phyloP scores from a whole-genome alignment of 2,329 filamentous ascomycete genomes.

The Chaetoscypha palmicola region DNA sequence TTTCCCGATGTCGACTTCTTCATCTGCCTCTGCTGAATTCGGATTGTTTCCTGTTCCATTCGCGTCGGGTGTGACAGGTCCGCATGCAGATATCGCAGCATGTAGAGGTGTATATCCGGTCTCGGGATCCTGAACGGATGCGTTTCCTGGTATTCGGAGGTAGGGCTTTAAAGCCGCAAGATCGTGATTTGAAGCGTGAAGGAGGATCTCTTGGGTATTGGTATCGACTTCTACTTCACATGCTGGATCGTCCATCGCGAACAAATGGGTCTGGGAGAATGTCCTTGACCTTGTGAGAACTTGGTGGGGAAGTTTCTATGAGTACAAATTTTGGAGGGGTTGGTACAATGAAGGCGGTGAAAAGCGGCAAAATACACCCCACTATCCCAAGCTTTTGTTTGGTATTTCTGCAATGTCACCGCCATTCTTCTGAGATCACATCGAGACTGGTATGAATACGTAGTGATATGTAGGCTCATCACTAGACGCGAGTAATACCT shows the following conservation, averaged over 20 bases:
- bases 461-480: too few relatives aligned
- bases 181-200: constrained; percentile 57
- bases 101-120: constrained; percentile 86
- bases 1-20: constrained; percentile 42
- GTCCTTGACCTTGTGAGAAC: too few relatives aligned
- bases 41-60: background rate
- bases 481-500: too few relatives aligned
- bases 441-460: too few relatives aligned
- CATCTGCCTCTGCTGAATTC: constrained; percentile 24
- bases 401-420: too few relatives aligned
- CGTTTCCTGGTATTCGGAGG: constrained; percentile 36
- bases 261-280: too few relatives aligned
- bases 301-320: too few relatives aligned
- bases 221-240: constrained; percentile 20
- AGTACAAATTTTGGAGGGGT: background rate
- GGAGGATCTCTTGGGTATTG: constrained; percentile 51
- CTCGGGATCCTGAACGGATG: constrained; percentile 75
- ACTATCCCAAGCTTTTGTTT: too few relatives aligned
- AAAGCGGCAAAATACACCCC: background rate
- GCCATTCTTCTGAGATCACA: too few relatives aligned
- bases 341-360: constrained; percentile 1
- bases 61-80: constrained; percentile 22
- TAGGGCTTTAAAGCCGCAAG: constrained; percentile 27
- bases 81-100: constrained; percentile 76
- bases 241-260: constrained; percentile 29